A percentile compares a stretch with the other conserved stretches of the same genome.
Evolutionary conservation across 768 basidiomycete genomes (phyloP).

Genomic region (Hortiboletus flavorubellus): DNA sequence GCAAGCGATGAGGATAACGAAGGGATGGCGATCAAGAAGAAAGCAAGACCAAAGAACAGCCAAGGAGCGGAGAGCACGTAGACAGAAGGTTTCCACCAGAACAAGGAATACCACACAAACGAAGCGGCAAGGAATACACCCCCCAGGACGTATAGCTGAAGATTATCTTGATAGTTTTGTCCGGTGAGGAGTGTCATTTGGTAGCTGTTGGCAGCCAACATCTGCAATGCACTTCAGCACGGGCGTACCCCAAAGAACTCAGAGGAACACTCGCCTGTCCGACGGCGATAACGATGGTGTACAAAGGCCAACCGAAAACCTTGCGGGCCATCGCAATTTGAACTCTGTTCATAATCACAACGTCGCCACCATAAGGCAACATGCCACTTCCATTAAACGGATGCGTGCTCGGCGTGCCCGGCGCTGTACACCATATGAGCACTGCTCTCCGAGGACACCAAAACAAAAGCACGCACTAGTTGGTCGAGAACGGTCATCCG

Average conservation of each 20-base stretch:
- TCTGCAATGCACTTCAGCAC: conserved; percentile 37
- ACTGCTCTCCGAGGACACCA: conserved; percentile 9
- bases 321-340: conserved; percentile 84
- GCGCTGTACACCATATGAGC: conserved; percentile 24
- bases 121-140: conserved; percentile 84
- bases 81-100: conserved; percentile 83
- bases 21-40: conserved; percentile 88
- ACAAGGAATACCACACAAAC: conserved; percentile 85
- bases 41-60: conserved; percentile 88
- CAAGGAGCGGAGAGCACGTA: conserved; percentile 85
- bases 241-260: not conserved
- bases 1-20: conserved; percentile 61
- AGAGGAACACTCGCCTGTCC: conserved; percentile 56
- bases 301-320: conserved; percentile 84
- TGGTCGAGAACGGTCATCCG: conserved; percentile 68
- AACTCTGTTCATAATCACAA: conserved; percentile 74
- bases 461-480: conserved; percentile 50
- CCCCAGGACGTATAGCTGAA: conserved; percentile 89
- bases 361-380: conserved; percentile 52
- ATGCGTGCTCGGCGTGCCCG: conserved; percentile 49
- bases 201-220: conserved; percentile 90
- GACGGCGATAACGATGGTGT: conserved; percentile 82
- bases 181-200: conserved; percentile 90
- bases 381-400: conserved; percentile 47
- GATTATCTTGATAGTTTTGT: conserved; percentile 73